Base-by-base conservation (phyloP, 192 early-diverging fungal genomes). In the Paraglomus brasilianum region DNA sequence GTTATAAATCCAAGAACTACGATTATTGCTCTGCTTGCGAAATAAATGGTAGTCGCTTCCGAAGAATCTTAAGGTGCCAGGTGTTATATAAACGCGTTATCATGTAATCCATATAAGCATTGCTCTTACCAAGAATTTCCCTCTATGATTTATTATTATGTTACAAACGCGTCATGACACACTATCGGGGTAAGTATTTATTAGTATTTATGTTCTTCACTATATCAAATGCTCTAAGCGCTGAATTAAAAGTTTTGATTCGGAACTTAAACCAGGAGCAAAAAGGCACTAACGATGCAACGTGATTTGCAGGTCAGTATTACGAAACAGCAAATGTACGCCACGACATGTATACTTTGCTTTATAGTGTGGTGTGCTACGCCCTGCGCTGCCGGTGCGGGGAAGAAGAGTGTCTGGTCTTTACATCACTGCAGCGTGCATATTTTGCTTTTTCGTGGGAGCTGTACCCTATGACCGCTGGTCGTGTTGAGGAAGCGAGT, bases 391-490 rank as follows among this genome's bases (percentile, higher is more conserved):
- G 24, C 55, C 40, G 55, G 55, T 39, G 36, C 17, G 40, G 42
- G 40, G 59, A 61, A 61, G 40, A 43, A 61, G 40, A 61, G 59
- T 61, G 59, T 61, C 59, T 61, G 59, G 59, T 45, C n/a, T 61
- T 42, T 61, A 61, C 56, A 58, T 58, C 56, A 38, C 56, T 58
- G 56, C 38, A 58, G 36, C 56, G 56, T 38, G 46, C 46, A 47
- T 15, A 47, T 47, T 47, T 47, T 47, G 46, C 9, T 47, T 11
- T 15, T 15, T 15, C 46, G 46, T 15, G 46, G 15, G 9, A 11
- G 15, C 46, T 47, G 46, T 8, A 11, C 46, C 9, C 8, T 8
- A 11, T 47, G 46, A 47, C 9, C 9, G 9, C 46, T 11, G 46
- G 8, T 47, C 15, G 8, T 8, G 46, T 15, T 15, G 46, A 47